Base-by-base conservation (phyloP, 1,284 basidiomycete genomes). In the Sanghuangporus sanghuang region DNA sequence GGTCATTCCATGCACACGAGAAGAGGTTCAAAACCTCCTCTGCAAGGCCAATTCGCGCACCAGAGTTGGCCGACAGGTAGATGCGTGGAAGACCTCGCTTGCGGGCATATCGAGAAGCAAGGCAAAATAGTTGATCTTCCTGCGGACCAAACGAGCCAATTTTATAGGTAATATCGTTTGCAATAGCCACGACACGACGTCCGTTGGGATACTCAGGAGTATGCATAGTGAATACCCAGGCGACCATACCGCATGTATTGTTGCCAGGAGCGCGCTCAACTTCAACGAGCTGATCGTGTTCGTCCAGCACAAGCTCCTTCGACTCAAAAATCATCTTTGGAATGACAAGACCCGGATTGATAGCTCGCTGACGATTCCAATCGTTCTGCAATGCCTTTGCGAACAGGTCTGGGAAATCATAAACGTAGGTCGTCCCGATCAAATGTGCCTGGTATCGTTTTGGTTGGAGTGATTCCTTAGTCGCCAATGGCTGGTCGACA, bases 381-480 rank as follows among this genome's bases (percentile, higher is more conserved):
- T 93, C 84, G 72, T 96, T 94, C 73, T 95, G 92, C 66, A 98
- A 81, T 6, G 96, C 95, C 79, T 99, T 98, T 58, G 95, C 90
- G 82, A 99, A 98, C 64, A 99, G 86, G 72, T 98, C 96, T 56
- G 97, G 95, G 87, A 99, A 98, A 79, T 99, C 97, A 79, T 99
- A 96, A 49, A 92, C 96, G 73, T 99, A 99, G 57, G 96, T 99
- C 38, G 97, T 99, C 66, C 97, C 96, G 68, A 98, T 90, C 63
- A 97, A 87, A 76, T 99, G 97, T n/a, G 97, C 97, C 73, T 98
- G 96, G 80, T 98, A 98, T 70, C 97, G 95, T 75, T 97, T 96
- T 63, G 96, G 96, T 77, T 99, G 97, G 60, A 99, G 82, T n/a
- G 95, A 98, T 75, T 98, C 96, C 79, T 98, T 99, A 65, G 96